Percentiles rank a stretch among this genome's conserved stretches.
These are phyloP conservation scores for Thinopyrum obtusiflorum DNA, from an alignment of 202 grass and related monocot genomes.

Conservation along the genomic window DNA sequence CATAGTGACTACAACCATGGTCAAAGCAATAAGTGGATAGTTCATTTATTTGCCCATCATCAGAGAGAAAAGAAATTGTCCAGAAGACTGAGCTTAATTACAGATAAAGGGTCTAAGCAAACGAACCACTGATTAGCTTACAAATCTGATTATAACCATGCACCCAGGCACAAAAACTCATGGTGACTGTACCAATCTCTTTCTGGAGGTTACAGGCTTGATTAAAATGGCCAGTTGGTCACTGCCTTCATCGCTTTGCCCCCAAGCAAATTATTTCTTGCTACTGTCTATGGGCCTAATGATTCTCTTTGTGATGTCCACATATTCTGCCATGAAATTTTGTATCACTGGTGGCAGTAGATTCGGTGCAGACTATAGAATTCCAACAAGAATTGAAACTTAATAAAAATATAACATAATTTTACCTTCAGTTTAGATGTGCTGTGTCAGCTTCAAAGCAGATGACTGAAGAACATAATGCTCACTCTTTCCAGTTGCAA, in stretches of 20 bases:
- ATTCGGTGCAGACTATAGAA: not conserved
- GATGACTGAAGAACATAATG: not conserved
- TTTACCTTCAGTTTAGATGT: not conserved
- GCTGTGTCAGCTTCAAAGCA: not conserved
- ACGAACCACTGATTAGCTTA: not conserved
- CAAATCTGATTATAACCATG: constrained; percentile 8
- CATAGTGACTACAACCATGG: constrained; percentile 8
- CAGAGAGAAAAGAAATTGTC: not conserved
- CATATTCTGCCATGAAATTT: not conserved
- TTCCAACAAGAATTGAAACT: not conserved
- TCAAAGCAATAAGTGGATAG: not conserved
- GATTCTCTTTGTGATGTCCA: not conserved
- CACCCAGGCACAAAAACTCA: not conserved
- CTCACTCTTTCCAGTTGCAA: not conserved
- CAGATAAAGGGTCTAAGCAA: constrained; percentile 10
- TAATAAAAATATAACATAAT: not conserved
- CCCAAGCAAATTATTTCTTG: not conserved
- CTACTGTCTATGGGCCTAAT: constrained; percentile 4
- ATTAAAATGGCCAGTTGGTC: not conserved
- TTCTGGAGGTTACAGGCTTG: not conserved
- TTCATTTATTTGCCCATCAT: not conserved
- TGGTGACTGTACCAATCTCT: not conserved
- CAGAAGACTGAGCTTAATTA: not conserved
- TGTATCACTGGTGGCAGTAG: not conserved
- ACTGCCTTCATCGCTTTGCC: not conserved